These are phyloP conservation scores for Aureobasidium sp. DNA, from an alignment of 2,329 filamentous ascomycete species.

Conservation along the genomic window DNA sequence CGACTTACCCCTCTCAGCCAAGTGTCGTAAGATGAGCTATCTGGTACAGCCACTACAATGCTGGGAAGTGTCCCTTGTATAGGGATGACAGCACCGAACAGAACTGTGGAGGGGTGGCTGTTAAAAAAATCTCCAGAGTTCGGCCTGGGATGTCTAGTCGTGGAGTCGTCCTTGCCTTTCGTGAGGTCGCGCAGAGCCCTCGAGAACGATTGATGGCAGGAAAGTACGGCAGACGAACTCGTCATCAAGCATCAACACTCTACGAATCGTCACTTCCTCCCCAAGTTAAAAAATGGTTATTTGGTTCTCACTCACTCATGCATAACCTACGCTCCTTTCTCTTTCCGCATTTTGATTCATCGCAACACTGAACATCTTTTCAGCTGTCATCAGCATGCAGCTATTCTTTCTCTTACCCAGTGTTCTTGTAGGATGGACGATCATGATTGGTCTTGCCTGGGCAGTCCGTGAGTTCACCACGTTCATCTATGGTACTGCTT, in stretches of 20 bases:
- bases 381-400: neutral
- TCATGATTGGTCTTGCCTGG: neutral
- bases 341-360: neutral
- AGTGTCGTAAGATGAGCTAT: neutral
- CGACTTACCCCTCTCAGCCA: neutral
- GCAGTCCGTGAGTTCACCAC: neutral
- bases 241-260: neutral
- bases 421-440: neutral
- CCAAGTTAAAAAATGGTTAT: neutral
- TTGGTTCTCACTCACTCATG: neutral
- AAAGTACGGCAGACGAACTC: neutral
- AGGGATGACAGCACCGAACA: neutral
- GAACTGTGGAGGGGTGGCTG: neutral
- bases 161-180: slow-evolving; percentile 3
- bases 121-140: neutral
- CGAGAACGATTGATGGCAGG: neutral
- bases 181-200: neutral
- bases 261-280: slow-evolving; percentile 13
- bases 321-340: neutral
- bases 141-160: neutral
- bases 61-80: neutral
- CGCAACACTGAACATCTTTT: neutral
- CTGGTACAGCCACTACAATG: neutral
- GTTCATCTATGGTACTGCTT: neutral
- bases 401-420: neutral